phyloP scores from a whole-genome alignment of 2,329 filamentous ascomycete genomes.

The Cryphonectria carpinicola region DNA sequence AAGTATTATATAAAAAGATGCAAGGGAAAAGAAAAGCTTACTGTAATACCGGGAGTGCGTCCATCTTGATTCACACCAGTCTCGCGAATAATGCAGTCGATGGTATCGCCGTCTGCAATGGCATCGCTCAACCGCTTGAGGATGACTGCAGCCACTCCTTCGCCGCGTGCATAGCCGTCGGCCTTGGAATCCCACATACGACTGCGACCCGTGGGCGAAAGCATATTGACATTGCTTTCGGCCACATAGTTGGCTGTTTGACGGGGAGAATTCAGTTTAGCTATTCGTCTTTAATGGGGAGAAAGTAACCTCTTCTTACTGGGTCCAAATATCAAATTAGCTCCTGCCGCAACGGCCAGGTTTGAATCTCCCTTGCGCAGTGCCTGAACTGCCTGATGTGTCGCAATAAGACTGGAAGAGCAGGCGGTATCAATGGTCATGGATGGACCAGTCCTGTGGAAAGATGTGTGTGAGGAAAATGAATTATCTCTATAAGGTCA shows the following conservation, averaged over 20 bases:
- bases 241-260: conserved; percentile 35
- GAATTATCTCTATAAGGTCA: conserved; percentile 36
- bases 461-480: background rate
- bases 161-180: conserved; percentile 58
- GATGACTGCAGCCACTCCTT: conserved; percentile 51
- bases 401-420: conserved; percentile 43
- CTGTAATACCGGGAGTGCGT: conserved; percentile 40
- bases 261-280: no score
- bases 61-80: conserved; percentile 52
- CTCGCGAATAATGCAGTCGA: conserved; percentile 48
- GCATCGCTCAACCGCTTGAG: conserved; percentile 34
- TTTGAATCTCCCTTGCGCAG: conserved; percentile 38
- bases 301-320: background rate
- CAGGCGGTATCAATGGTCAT: conserved; percentile 51
- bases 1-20: no score
- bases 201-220: conserved; percentile 44
- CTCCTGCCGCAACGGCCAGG: conserved; percentile 41
- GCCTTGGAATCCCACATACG: conserved; percentile 51
- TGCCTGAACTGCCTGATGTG: conserved; percentile 44
- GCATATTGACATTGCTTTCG: conserved; percentile 43
- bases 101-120: conserved; percentile 32
- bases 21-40: no score
- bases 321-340: conserved; percentile 42
- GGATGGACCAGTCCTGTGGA: conserved; percentile 37
- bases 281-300: background rate